phyloP scores from a whole-genome alignment of 2,329 filamentous ascomycete species.

The Raffaelea arxii region DNA sequence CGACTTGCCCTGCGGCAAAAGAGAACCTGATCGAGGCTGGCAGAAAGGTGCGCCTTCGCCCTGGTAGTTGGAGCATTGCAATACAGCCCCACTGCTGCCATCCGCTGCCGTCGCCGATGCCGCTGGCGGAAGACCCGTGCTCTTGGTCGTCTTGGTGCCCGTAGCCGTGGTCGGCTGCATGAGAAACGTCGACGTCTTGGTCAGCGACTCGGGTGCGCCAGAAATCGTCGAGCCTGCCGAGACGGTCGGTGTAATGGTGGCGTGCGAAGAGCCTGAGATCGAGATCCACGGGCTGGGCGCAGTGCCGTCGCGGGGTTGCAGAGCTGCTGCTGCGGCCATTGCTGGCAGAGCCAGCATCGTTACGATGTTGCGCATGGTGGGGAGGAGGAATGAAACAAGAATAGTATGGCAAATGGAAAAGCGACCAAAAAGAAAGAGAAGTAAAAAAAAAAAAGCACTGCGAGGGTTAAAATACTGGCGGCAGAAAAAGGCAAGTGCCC shows the following conservation, averaged over 20 bases:
- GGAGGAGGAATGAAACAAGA: background rate
- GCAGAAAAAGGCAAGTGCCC: background rate
- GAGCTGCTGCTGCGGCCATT: background rate
- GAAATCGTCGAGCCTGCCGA: constrained; percentile 18
- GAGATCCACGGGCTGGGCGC: constrained; percentile 21
- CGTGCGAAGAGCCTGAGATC: constrained; percentile 15
- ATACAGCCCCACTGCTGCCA: constrained; percentile 17
- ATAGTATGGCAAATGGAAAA: background rate
- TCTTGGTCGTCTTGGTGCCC: too few relatives aligned
- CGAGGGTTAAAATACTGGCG: background rate
- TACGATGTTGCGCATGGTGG: background rate
- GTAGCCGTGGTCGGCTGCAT: constrained; percentile 15
- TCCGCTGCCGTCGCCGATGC: constrained; percentile 19
- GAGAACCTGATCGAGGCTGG: constrained; percentile 18
- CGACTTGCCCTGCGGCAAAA: constrained; percentile 18
- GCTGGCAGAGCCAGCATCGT: constrained; percentile 1
- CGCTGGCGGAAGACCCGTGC: constrained; percentile 21
- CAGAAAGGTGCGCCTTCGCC: constrained; percentile 22
- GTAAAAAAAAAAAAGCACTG: background rate
- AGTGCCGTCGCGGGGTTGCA: constrained; percentile 6
- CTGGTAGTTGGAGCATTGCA: constrained; percentile 19
- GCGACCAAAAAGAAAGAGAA: background rate
- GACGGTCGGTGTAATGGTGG: constrained; percentile 20
- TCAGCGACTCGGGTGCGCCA: constrained; percentile 19
- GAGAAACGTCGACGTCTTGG: constrained; percentile 19